phyloP scores from a whole-genome alignment of 75 land plant species.

The Cryptomeria japonica region DNA sequence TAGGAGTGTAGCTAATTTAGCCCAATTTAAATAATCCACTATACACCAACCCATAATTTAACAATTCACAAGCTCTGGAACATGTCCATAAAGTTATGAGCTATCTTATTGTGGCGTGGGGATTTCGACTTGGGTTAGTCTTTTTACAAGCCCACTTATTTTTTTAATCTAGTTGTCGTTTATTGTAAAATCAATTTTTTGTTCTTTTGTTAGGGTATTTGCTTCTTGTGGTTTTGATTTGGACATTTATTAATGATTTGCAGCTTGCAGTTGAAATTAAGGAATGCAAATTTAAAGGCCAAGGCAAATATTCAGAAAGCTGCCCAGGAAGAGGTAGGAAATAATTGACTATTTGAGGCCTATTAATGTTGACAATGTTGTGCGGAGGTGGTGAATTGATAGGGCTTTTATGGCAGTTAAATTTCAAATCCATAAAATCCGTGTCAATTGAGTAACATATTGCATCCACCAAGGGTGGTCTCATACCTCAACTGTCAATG shows the following conservation, averaged over 20 bases:
- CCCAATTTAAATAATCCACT: not conserved
- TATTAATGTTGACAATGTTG: not conserved
- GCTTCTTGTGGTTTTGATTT: not conserved
- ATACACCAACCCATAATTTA: not conserved
- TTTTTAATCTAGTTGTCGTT: too few relatives aligned
- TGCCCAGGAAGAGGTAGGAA: constrained; percentile 63
- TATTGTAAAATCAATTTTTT: too few relatives aligned
- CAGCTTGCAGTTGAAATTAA: constrained; percentile 44
- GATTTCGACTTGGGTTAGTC: not conserved
- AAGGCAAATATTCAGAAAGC: constrained; percentile 66
- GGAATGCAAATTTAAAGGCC: constrained; percentile 69
- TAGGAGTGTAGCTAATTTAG: not conserved
- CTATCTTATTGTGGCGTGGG: not conserved
- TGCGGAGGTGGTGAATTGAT: not conserved
- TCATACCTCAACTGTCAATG: not conserved
- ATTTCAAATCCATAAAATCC: not conserved
- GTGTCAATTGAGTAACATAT: not conserved
- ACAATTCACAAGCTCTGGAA: not conserved
- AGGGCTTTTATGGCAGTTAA: not conserved
- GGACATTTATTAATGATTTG: not conserved
- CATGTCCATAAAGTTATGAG: not conserved
- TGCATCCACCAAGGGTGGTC: not conserved
- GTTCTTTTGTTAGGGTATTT: too few relatives aligned
- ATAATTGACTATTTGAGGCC: not conserved
- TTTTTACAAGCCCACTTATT: not conserved